Percentiles rank a stretch among this genome's conserved stretches.
phyloP scores from a whole-genome alignment of 768 basidiomycete species.

The Hysterangium stoloniferum region DNA sequence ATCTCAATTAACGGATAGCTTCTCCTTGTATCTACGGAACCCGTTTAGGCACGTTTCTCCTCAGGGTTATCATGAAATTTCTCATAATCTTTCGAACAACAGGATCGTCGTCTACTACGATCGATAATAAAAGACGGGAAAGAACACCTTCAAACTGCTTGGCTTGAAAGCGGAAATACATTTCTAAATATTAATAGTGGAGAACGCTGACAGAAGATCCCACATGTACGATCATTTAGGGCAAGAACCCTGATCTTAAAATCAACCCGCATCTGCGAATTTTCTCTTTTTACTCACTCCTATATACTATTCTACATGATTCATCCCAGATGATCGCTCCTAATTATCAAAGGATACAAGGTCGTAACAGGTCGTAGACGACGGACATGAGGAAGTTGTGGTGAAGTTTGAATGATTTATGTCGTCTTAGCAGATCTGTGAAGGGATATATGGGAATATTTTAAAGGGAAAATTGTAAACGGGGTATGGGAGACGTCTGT shows the following conservation, averaged over 20 bases:
- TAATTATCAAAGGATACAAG: neutral
- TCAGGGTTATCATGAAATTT: too few relatives aligned
- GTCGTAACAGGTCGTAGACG: neutral
- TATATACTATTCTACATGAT: neutral
- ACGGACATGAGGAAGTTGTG: neutral
- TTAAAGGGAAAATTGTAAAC: neutral
- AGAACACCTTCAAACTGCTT: too few relatives aligned
- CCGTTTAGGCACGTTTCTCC: too few relatives aligned
- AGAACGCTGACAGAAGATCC: neutral
- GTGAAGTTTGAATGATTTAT: neutral
- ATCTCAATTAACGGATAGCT: too few relatives aligned
- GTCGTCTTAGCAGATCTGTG: neutral
- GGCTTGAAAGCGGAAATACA: neutral
- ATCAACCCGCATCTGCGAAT: too few relatives aligned
- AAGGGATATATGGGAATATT: neutral
- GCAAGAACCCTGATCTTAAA: too few relatives aligned
- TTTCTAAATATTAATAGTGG: neutral
- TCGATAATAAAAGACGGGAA: too few relatives aligned
- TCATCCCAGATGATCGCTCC: conserved; percentile 1
- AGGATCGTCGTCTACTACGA: too few relatives aligned
- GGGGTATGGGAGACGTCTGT: neutral
- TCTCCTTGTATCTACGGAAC: too few relatives aligned
- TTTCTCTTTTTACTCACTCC: neutral
- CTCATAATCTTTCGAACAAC: too few relatives aligned
- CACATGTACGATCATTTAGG: neutral